Evolutionary conservation across 1,139 yeast genomes (phyloP).

Genomic region (Arxiozyma telluris): DNA sequence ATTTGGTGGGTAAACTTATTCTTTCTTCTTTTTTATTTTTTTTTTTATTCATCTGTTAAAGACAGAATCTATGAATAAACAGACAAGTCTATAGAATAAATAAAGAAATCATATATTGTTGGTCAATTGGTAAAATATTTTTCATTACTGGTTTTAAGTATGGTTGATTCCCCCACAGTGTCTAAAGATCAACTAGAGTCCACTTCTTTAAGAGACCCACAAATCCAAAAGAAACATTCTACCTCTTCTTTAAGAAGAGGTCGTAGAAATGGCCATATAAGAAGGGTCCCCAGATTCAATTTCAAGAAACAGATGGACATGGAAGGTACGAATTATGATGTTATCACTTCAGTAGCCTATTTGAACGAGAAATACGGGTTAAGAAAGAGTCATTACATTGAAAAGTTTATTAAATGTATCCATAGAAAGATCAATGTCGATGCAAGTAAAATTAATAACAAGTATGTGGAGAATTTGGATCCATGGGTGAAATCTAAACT

Average conservation of each 20-base stretch:
- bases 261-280: slow-evolving; percentile 6
- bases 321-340: slow-evolving; percentile 24
- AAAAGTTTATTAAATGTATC: slow-evolving; percentile 27
- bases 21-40: too few relatives aligned
- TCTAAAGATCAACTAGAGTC: neutral
- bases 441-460: slow-evolving; percentile 23
- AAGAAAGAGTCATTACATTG: slow-evolving; percentile 25
- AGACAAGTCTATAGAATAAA: too few relatives aligned
- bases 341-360: slow-evolving; percentile 27
- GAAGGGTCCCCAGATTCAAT: slow-evolving; percentile 8
- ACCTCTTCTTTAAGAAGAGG: neutral
- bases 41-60: too few relatives aligned
- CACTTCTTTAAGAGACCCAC: neutral
- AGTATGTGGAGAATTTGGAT: slow-evolving; percentile 15
- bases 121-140: too few relatives aligned
- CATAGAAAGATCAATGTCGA: slow-evolving; percentile 27
- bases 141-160: neutral
- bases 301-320: slow-evolving; percentile 14
- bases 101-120: too few relatives aligned
- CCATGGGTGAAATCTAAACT: slow-evolving; percentile 29
- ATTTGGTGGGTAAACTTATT: too few relatives aligned
- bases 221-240: neutral
- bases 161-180: neutral
- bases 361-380: slow-evolving; percentile 28
- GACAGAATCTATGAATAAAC: too few relatives aligned